Percentiles rank a stretch among this genome's conserved stretches.
phyloP scores from a whole-genome alignment of 345 rosid genomes.

The Eutrema japonicum region DNA sequence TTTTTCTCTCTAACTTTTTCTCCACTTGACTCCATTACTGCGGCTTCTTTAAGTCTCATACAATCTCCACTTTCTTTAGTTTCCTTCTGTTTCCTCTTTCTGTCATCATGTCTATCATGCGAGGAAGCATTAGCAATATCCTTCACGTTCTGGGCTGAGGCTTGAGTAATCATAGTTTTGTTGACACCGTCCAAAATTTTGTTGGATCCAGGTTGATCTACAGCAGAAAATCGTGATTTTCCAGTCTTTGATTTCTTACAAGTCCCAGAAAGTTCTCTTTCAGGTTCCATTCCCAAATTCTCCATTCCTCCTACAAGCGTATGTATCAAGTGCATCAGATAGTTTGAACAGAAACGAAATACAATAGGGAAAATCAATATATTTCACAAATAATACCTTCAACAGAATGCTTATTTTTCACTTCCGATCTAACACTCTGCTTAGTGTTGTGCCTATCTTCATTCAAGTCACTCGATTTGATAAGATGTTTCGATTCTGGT shows the following conservation, averaged over 20 bases:
- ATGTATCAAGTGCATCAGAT: constrained; percentile 33
- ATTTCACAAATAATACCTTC: constrained; percentile 64
- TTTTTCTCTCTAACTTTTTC: constrained; percentile 60
- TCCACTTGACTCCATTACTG: constrained; percentile 53
- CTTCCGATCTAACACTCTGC: not conserved
- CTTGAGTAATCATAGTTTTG: constrained; percentile 42
- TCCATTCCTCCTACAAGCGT: constrained; percentile 57
- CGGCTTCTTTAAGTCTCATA: constrained; percentile 41
- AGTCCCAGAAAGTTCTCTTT: constrained; percentile 55
- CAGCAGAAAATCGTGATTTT: constrained; percentile 45
- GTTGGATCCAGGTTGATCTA: constrained; percentile 47
- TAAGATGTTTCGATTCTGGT: constrained; percentile 48
- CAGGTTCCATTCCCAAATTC: constrained; percentile 57
- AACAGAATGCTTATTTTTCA: constrained; percentile 39
- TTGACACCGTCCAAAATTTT: constrained; percentile 51
- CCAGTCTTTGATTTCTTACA: constrained; percentile 70
- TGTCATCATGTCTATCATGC: constrained; percentile 47
- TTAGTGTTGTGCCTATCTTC: constrained; percentile 51
- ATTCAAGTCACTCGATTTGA: constrained; percentile 48
- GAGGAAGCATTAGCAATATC: constrained; percentile 39
- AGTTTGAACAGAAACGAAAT: constrained; percentile 20
- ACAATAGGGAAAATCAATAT: constrained; percentile 16
- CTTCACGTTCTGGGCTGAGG: constrained; percentile 48
- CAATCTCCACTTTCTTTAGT: constrained; percentile 44
- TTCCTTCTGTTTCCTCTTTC: constrained; percentile 70